These are phyloP conservation scores for Leptosphaerulina australis DNA, from an alignment of 2,329 filamentous ascomycete species.

Conservation along the genomic window DNA sequence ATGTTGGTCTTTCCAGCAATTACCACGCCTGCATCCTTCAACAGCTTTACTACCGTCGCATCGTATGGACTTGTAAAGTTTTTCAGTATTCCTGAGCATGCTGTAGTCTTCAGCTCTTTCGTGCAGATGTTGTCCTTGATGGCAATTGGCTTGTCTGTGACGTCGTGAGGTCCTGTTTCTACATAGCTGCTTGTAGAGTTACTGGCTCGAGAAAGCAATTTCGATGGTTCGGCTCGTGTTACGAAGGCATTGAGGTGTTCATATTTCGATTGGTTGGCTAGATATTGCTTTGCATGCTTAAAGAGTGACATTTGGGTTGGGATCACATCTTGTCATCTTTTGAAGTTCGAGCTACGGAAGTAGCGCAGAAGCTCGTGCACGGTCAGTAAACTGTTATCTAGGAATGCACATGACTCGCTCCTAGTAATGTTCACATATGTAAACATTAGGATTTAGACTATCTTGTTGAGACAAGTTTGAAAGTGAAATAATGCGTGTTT, in stretches of 20 bases:
- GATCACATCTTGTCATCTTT: conserved; percentile 30
- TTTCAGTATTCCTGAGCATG: conserved; percentile 74
- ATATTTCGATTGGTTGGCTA: conserved; percentile 43
- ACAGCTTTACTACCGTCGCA: conserved; percentile 76
- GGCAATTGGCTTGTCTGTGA: conserved; percentile 49
- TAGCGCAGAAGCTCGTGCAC: conserved; percentile 11
- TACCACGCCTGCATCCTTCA: conserved; percentile 67
- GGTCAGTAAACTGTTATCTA: conserved; percentile 2
- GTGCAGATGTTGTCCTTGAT: conserved; percentile 61
- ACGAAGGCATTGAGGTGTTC: conserved; percentile 50
- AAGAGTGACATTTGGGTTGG: conserved; percentile 48
- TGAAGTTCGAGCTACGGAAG: conserved; percentile 10
- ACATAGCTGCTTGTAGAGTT: conserved; percentile 16
- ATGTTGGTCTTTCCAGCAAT: conserved; percentile 85
- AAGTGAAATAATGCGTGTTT: too few species aligned
- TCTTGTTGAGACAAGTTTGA: background rate
- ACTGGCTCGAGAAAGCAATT: conserved; percentile 31
- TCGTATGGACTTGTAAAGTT: conserved; percentile 77
- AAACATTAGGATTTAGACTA: background rate
- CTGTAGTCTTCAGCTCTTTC: conserved; percentile 68
- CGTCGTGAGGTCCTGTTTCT: conserved; percentile 7
- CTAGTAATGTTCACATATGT: background rate
- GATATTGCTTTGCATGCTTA: conserved; percentile 43
- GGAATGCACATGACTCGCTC: conserved; percentile 7
- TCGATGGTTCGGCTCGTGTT: conserved; percentile 27